Percentiles rank a stretch among this genome's conserved stretches.
Conservation (phyloP, 306 rosid genomes). For the Trifolium subterraneum region DNA sequence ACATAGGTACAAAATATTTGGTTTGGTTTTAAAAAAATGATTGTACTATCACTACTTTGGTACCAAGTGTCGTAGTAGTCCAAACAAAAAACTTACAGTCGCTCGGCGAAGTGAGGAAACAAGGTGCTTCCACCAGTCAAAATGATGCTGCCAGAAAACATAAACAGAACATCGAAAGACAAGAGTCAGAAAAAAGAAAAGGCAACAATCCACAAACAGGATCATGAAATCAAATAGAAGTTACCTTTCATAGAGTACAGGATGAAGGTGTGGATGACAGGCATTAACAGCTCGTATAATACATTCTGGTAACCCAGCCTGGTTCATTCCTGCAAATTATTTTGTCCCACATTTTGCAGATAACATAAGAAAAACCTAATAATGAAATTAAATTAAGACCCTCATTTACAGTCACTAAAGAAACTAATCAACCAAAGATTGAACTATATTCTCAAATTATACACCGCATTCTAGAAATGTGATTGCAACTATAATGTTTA, state of each 20-base stretch:
- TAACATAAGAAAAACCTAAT: background rate
- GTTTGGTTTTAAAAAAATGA: background rate
- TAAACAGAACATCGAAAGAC: slow-evolving; percentile 21
- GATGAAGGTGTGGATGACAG: slow-evolving; percentile 87
- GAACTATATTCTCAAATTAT: background rate
- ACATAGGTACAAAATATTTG: background rate
- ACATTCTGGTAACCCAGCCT: slow-evolving; percentile 95
- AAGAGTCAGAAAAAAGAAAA: slow-evolving; percentile 9
- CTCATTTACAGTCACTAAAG: slow-evolving; percentile 23
- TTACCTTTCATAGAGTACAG: slow-evolving; percentile 84
- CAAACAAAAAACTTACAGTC: slow-evolving; percentile 68
- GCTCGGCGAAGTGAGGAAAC: slow-evolving; percentile 80
- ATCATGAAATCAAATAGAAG: background rate
- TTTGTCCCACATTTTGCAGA: slow-evolving; percentile 35
- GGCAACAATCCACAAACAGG: slow-evolving; percentile 16
- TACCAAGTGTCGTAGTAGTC: slow-evolving; percentile 1
- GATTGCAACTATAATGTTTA: background rate
- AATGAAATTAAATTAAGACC: slow-evolving; percentile 26
- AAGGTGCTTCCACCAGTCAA: slow-evolving; percentile 93
- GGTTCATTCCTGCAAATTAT: slow-evolving; percentile 81
- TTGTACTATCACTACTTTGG: background rate
- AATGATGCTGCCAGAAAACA: slow-evolving; percentile 68
- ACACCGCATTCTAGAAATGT: background rate
- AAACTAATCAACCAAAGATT: slow-evolving; percentile 28
- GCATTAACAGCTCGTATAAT: slow-evolving; percentile 84